A percentile compares a stretch with the other conserved stretches of the same genome.
These are phyloP conservation scores for Coprinellus micaceus DNA, from an alignment of 768 basidiomycete genomes.

Conservation along the genomic window DNA sequence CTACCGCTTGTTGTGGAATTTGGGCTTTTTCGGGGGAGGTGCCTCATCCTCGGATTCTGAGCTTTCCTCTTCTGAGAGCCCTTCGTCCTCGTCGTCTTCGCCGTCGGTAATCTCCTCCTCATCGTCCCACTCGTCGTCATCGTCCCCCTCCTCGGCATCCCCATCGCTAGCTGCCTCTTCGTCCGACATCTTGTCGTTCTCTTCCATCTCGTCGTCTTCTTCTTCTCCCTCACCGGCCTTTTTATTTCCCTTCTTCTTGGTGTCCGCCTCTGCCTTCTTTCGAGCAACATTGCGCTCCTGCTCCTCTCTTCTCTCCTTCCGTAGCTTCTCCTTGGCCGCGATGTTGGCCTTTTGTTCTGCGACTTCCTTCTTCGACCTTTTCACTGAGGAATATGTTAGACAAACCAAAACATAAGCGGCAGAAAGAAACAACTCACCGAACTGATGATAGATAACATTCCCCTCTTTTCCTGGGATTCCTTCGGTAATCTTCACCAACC, in stretches of 20 bases:
- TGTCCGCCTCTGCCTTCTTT: conserved; percentile 46
- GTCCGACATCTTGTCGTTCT: conserved; percentile 37
- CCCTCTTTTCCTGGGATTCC: conserved; percentile 93
- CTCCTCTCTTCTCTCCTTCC: conserved; percentile 77
- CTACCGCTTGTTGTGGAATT: conserved; percentile 46
- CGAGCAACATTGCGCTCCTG: conserved; percentile 83
- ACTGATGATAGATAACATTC: conserved; percentile 89
- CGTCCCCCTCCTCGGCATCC: conserved; percentile 36
- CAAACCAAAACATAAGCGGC: too few species aligned
- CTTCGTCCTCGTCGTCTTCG: conserved; percentile 39
- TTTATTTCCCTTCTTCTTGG: conserved; percentile 38
- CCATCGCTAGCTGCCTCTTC: conserved; percentile 40
- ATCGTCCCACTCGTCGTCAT: conserved; percentile 41
- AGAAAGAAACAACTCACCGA: too few species aligned
- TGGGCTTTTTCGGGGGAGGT: conserved; percentile 54
- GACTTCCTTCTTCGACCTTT: conserved; percentile 80
- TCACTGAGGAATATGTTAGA: conserved; percentile 66
- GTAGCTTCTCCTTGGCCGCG: conserved; percentile 69
- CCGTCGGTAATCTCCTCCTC: conserved; percentile 65
- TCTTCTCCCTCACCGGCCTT: conserved; percentile 28
- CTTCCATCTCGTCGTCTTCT: conserved; percentile 32
- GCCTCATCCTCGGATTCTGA: conserved; percentile 41
- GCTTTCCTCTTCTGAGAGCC: conserved; percentile 38
- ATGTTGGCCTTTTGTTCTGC: conserved; percentile 67
- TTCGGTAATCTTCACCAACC: conserved; percentile 90